Conservation (phyloP, 306 rosid species). For the Mimosa bimucronata region DNA sequence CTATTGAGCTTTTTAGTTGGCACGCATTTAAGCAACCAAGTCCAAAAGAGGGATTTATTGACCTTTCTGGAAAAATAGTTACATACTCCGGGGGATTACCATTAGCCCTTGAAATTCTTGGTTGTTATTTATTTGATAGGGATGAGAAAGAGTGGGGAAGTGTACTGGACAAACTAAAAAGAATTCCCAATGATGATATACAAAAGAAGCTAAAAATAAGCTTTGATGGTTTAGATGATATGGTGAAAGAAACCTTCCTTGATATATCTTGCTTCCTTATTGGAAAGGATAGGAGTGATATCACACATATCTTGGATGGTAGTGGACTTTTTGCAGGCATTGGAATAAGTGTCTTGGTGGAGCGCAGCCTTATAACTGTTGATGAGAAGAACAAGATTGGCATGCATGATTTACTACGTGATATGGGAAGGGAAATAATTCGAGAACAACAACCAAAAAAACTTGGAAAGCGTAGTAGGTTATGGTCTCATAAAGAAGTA, state of each 20-base stretch:
- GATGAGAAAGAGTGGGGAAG: background rate
- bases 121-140: background rate
- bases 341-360: background rate
- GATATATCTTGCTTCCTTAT: background rate
- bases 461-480: background rate
- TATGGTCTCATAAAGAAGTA: background rate
- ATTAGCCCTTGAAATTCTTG: background rate
- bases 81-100: background rate
- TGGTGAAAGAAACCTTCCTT: background rate
- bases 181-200: background rate
- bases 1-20: background rate
- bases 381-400: background rate
- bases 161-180: background rate
- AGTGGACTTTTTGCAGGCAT: background rate
- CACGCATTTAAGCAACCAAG: background rate
- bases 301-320: background rate
- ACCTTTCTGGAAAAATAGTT: background rate
- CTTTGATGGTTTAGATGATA: background rate
- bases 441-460: background rate
- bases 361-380: background rate
- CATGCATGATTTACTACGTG: background rate
- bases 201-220: background rate
- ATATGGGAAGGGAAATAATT: conserved; percentile 1
- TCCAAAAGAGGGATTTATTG: background rate
- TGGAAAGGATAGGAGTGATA: background rate